phyloP scores from a whole-genome alignment of 2,329 filamentous ascomycete genomes.

The Colletotrichum endophyticum region DNA sequence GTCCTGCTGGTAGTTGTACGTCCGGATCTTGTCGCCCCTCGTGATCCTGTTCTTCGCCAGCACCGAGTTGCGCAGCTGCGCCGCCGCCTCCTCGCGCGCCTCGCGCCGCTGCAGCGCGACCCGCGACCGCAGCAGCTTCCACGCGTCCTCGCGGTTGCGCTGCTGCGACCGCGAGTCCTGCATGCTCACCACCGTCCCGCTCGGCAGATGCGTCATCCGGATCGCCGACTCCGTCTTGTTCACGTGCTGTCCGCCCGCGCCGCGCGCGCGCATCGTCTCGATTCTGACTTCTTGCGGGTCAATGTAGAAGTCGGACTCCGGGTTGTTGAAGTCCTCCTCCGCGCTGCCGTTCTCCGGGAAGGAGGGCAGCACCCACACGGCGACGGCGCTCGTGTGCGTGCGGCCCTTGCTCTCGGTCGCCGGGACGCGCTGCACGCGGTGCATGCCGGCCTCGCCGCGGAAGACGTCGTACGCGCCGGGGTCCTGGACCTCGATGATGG shows the following conservation, averaged over 20 bases:
- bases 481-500: constrained; percentile 81
- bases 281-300: constrained; percentile 80
- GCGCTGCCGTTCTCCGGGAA: constrained; percentile 66
- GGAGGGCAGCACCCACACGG: constrained; percentile 89
- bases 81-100: constrained; percentile 81
- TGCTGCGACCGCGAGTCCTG: constrained; percentile 92
- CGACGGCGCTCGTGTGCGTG: constrained; percentile 91
- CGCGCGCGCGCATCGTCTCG: constrained; percentile 91
- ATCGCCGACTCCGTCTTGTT: constrained; percentile 98
- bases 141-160: constrained; percentile 86
- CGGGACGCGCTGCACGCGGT: constrained; percentile 92
- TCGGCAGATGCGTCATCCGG: constrained; percentile 88
- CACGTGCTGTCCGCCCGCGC: constrained; percentile 95
- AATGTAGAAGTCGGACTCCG: constrained; percentile 90
- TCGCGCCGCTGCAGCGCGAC: constrained; percentile 82
- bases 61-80: constrained; percentile 76
- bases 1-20: constrained; percentile 80
- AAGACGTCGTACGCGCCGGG: constrained; percentile 81
- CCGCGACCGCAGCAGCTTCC: constrained; percentile 81
- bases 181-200: constrained; percentile 85
- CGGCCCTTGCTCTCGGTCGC: constrained; percentile 89
- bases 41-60: constrained; percentile 83
- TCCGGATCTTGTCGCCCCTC: constrained; percentile 90
- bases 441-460: constrained; percentile 89
- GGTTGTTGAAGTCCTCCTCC: constrained; percentile 74